Percentiles rank a stretch among this genome's conserved stretches.
These are phyloP conservation scores for Tubosaeta sp. DNA, from an alignment of 768 basidiomycete genomes.

Conservation along the genomic window DNA sequence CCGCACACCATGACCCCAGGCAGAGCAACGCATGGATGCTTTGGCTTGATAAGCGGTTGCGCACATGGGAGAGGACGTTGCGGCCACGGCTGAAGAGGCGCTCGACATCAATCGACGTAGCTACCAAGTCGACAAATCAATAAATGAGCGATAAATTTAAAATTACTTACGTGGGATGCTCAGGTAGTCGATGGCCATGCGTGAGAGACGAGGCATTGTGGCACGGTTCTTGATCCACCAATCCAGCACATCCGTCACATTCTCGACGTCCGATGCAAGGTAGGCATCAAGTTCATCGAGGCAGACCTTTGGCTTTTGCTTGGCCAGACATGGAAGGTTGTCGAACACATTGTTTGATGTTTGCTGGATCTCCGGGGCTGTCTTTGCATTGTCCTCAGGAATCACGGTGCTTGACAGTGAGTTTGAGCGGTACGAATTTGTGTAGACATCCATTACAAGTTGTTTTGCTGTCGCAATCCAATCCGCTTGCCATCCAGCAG, in stretches of 20 bases:
- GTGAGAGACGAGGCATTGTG: too few relatives aligned
- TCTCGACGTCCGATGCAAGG: neutral
- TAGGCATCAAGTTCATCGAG: neutral
- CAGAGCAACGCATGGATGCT: neutral
- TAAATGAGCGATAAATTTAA: too few relatives aligned
- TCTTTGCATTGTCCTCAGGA: too few relatives aligned
- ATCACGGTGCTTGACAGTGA: too few relatives aligned
- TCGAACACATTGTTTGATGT: neutral
- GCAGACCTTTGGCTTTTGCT: neutral
- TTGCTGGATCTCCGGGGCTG: too few relatives aligned
- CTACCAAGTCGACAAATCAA: conserved; percentile 1
- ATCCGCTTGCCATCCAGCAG: neutral
- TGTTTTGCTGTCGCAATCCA: neutral
- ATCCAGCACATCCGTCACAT: neutral
- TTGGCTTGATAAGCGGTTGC: neutral
- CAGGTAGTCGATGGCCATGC: too few relatives aligned
- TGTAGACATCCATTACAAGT: neutral
- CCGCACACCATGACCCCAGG: neutral
- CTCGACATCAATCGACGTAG: neutral
- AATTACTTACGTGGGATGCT: too few relatives aligned
- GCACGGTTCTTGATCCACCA: too few relatives aligned
- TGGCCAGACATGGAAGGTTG: neutral
- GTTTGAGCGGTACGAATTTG: too few relatives aligned
- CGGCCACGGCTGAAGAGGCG: neutral
- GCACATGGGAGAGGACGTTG: neutral